phyloP scores from a whole-genome alignment of 177 flowering plant species.

The Telopea speciosissima region DNA sequence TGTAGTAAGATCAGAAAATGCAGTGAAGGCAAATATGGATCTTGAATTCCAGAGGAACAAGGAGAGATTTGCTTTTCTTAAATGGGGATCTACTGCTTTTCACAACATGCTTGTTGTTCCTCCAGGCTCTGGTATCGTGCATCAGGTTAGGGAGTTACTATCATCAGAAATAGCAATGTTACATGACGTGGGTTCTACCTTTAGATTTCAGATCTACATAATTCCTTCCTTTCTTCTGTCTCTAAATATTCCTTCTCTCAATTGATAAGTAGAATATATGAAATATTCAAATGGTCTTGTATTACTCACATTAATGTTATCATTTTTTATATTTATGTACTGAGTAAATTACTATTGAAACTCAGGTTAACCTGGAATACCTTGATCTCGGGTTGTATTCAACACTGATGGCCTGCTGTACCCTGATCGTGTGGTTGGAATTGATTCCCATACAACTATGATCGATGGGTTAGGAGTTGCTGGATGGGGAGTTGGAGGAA shows the following conservation, averaged over 20 bases:
- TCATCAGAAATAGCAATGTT: background rate
- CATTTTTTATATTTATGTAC: background rate
- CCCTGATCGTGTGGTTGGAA: constrained; percentile 72
- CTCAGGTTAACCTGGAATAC: constrained; percentile 61
- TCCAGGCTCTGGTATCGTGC: constrained; percentile 72
- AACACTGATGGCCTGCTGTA: constrained; percentile 47
- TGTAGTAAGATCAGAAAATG: constrained; percentile 49
- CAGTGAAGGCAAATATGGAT: constrained; percentile 59
- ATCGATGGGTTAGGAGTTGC: constrained; percentile 71
- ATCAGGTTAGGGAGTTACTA: constrained; percentile 39
- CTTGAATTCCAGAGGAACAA: constrained; percentile 54
- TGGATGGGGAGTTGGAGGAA: constrained; percentile 76
- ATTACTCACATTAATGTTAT: background rate
- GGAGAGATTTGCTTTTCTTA: constrained; percentile 62
- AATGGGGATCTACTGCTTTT: constrained; percentile 65
- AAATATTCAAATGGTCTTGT: background rate
- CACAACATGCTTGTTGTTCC: constrained; percentile 72
- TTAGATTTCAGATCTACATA: background rate
- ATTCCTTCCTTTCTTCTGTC: background rate
- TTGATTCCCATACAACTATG: constrained; percentile 71
- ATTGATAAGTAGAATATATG: background rate
- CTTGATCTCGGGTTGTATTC: constrained; percentile 58
- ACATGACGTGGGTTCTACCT: background rate
- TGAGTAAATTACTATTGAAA: constrained; percentile 8
- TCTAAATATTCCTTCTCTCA: too few relatives aligned